Base-by-base conservation (phyloP, 345 rosid genomes). In the Eucalyptus marginata region DNA sequence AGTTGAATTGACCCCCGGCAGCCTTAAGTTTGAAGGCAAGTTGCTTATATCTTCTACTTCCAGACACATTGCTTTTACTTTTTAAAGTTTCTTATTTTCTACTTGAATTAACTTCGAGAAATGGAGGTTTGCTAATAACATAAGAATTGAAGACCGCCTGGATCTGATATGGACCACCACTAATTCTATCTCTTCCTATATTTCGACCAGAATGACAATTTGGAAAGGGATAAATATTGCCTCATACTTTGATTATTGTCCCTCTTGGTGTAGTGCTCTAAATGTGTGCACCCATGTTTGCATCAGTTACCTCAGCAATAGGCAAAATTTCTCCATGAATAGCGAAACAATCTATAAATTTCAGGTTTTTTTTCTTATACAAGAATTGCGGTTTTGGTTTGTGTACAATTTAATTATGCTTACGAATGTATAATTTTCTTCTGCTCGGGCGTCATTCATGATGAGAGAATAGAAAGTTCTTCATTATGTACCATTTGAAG, bases 11-110 rank as follows among this genome's bases (percentile, higher is more conserved):
- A 93, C 93, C 71, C 91, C 96, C 8, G 95, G 95, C 64, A 87
- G 92, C 71, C 91, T 96, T 17, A 94, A 95, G 88, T 89, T 90
- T 59, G 92, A 92, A 15, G 94, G 99, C 91, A 92, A 90, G 93
- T 90, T 46, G 13, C 83, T 86, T 11, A n/a, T 16, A 40, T 47
- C 50, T 79, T 27, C 27, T 46, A 52, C 58, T 59, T 52, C 44
- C 18, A n/a, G 15, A 81, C 12, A 86, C 52, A 20, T 80, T 40
- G 25, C 27, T 36, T 83, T 88, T 33, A 7, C 10, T 85, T 86
- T 76, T 12, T 71, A 10, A 71, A 71, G 43, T 71, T 40, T 20
- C 47, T 36, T 76, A 36, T 76, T 36, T 64, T 76, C 47, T 36
- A 20, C 83, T 20, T 29, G 0, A 10, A 40, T 76, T 40, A 76